Evolutionary conservation across 1,284 basidiomycete genomes (phyloP).

Genomic region (Naganishia sp.): DNA sequence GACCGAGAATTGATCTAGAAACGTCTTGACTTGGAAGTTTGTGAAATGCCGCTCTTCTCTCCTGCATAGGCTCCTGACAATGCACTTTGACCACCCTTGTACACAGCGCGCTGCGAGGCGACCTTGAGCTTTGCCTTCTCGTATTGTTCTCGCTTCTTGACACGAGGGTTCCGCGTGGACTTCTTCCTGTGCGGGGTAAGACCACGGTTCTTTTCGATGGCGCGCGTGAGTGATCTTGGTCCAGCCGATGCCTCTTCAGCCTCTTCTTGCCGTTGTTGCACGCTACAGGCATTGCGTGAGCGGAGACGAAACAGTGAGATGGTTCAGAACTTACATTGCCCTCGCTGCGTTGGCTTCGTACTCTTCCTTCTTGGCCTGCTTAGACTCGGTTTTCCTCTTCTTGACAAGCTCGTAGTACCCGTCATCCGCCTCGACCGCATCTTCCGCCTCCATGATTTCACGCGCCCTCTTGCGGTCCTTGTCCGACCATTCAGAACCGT

Average conservation of each 20-base stretch:
- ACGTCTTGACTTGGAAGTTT: slow-evolving; percentile 79
- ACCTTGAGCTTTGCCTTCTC: slow-evolving; percentile 92
- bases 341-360: slow-evolving; percentile 69
- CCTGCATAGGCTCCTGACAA: slow-evolving; percentile 57
- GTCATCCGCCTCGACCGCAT: slow-evolving; percentile 57
- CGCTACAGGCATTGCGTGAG: slow-evolving; percentile 3
- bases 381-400: slow-evolving; percentile 68
- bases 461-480: slow-evolving; percentile 58
- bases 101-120: slow-evolving; percentile 80
- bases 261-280: slow-evolving; percentile 49
- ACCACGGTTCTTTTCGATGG: slow-evolving; percentile 89
- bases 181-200: slow-evolving; percentile 85
- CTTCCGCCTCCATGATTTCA: slow-evolving; percentile 54
- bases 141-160: slow-evolving; percentile 89
- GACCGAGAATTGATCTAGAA: slow-evolving; percentile 48
- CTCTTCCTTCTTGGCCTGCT: slow-evolving; percentile 73
- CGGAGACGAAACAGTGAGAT: no score
- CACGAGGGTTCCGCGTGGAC: slow-evolving; percentile 84
- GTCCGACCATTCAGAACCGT: slow-evolving; percentile 55
- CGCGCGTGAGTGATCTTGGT: slow-evolving; percentile 80
- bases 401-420: slow-evolving; percentile 89
- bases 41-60: slow-evolving; percentile 74
- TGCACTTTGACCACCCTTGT: slow-evolving; percentile 73
- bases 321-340: slow-evolving; percentile 60
- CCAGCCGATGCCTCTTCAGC: slow-evolving; percentile 57